Percentiles rank a stretch among this genome's conserved stretches.
These are phyloP conservation scores for Apiospora kogelbergensis DNA, from an alignment of 2,329 filamentous ascomycete genomes.

Conservation along the genomic window DNA sequence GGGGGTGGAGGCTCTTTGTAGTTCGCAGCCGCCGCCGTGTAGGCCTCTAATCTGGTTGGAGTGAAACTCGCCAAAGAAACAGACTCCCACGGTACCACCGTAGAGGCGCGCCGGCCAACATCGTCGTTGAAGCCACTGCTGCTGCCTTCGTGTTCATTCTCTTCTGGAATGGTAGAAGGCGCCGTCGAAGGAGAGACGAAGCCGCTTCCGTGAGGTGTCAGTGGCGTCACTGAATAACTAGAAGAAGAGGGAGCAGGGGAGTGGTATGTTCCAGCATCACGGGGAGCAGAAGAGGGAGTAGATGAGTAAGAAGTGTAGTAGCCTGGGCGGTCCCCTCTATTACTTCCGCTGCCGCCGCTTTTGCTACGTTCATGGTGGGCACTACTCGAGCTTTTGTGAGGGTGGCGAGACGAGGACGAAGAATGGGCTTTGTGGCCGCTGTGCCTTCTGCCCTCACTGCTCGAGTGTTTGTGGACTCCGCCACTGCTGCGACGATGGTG, in stretches of 20 bases:
- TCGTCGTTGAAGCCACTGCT: too few relatives aligned
- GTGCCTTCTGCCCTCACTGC: neutral
- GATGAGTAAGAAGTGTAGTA: neutral
- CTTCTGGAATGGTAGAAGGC: neutral
- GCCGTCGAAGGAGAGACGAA: neutral
- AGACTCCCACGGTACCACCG: neutral
- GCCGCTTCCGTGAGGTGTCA: neutral
- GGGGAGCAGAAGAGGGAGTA: neutral
- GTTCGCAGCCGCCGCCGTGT: neutral
- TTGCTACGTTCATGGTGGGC: neutral
- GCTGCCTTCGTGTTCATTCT: neutral
- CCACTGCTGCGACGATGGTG: neutral
- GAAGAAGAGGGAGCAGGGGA: too few relatives aligned
- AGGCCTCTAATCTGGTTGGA: neutral
- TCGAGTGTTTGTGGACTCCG: neutral
- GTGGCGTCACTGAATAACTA: too few relatives aligned
- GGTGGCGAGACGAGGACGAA: neutral
- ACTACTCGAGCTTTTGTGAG: neutral
- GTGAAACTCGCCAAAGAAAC: neutral
- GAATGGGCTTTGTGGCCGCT: neutral
- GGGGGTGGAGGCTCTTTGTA: neutral
- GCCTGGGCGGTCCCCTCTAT: neutral
- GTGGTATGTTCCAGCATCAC: neutral
- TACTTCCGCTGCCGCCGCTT: neutral
- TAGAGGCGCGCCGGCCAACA: neutral